Evolutionary conservation across 176 grass and related monocot species (phyloP).

Genomic region (Lolium rigidum): DNA sequence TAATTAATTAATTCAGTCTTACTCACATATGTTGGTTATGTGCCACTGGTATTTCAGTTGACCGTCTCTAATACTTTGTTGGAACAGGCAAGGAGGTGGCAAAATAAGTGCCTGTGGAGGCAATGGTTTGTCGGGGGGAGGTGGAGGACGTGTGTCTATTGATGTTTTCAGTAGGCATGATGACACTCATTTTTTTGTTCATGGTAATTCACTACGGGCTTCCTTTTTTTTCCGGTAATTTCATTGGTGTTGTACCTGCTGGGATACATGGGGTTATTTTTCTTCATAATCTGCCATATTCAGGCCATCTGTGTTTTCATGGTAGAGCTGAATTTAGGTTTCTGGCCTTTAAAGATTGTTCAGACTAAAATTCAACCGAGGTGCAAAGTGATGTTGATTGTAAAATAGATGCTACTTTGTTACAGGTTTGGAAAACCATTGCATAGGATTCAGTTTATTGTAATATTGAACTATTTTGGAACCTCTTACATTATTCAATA

Average conservation of each 20-base stretch:
- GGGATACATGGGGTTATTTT: constrained; percentile 8
- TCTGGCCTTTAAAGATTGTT: constrained; percentile 23
- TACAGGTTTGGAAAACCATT: constrained; percentile 4
- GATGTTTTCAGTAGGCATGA: constrained; percentile 95
- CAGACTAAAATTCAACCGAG: not conserved
- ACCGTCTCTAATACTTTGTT: constrained; percentile 42
- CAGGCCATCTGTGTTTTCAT: constrained; percentile 6
- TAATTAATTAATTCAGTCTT: constrained; percentile 18
- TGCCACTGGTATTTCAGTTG: constrained; percentile 10
- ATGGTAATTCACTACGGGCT: constrained; percentile 60
- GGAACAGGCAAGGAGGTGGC: constrained; percentile 78
- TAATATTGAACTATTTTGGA: constrained; percentile 3
- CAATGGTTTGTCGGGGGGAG: constrained; percentile 88
- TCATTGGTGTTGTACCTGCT: constrained; percentile 20
- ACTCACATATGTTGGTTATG: constrained; percentile 23
- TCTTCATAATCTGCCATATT: constrained; percentile 14
- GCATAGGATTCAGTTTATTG: not conserved
- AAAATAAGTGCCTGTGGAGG: constrained; percentile 92
- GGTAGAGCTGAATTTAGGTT: constrained; percentile 16
- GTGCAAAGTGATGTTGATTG: not conserved
- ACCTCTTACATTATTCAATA: not conserved
- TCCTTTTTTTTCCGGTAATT: not conserved
- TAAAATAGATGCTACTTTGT: constrained; percentile 3
- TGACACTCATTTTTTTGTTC: constrained; percentile 74
- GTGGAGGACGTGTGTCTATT: constrained; percentile 90